A percentile compares a stretch with the other conserved stretches of the same genome.
Evolutionary conservation across 257 asterid genomes (phyloP).

Genomic region (Sherardia arvensis): DNA sequence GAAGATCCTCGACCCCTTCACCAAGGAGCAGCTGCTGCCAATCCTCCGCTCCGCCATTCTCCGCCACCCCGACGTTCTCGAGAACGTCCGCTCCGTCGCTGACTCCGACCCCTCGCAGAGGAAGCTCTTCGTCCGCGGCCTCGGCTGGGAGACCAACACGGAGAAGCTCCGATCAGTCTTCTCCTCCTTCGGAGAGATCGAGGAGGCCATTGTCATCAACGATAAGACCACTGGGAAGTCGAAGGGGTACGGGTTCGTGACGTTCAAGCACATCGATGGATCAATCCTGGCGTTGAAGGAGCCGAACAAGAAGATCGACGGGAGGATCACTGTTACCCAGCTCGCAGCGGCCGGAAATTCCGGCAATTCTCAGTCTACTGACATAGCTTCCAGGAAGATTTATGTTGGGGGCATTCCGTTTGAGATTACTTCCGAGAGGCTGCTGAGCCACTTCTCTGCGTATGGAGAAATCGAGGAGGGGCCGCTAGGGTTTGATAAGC

Average conservation of each 20-base stretch:
- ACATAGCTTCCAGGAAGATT: slow-evolving; percentile 73
- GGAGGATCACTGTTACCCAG: slow-evolving; percentile 88
- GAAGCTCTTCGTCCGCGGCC: slow-evolving; percentile 89
- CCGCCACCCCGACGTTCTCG: slow-evolving; percentile 69
- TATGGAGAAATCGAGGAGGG: slow-evolving; percentile 98
- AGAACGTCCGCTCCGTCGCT: slow-evolving; percentile 66
- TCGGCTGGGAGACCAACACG: slow-evolving; percentile 94
- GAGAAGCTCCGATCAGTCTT: slow-evolving; percentile 71
- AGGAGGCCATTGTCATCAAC: slow-evolving; percentile 77
- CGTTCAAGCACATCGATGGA: slow-evolving; percentile 76
- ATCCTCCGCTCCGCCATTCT: slow-evolving; percentile 69
- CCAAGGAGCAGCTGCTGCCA: slow-evolving; percentile 67
- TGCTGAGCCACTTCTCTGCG: slow-evolving; percentile 57
- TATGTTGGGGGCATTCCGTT: slow-evolving; percentile 95
- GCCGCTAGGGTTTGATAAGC: slow-evolving; percentile 94
- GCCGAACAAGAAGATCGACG: slow-evolving; percentile 86
- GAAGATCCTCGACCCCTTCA: slow-evolving; percentile 70
- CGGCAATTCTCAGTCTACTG: slow-evolving; percentile 45
- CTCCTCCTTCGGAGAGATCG: slow-evolving; percentile 66
- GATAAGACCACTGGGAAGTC: slow-evolving; percentile 74
- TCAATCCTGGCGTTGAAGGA: slow-evolving; percentile 69
- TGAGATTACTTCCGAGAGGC: slow-evolving; percentile 72
- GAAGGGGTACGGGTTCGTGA: slow-evolving; percentile 86
- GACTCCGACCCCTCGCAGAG: slow-evolving; percentile 77
- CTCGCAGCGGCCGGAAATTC: slow-evolving; percentile 81